Evolutionary conservation across 2,329 filamentous ascomycete species (phyloP).

Genomic region (Nectriaceae sp.): DNA sequence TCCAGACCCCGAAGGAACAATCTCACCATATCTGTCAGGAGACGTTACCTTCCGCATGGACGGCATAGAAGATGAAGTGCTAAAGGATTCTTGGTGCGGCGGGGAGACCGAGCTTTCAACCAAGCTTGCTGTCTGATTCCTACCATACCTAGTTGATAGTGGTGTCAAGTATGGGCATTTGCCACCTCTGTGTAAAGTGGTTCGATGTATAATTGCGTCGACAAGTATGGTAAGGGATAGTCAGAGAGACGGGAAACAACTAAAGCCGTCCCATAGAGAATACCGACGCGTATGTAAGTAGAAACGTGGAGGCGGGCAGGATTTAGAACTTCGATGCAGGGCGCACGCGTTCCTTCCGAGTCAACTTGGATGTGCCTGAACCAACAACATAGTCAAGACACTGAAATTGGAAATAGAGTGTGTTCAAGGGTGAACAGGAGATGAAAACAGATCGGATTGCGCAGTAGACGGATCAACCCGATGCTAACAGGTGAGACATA

Average conservation of each 20-base stretch:
- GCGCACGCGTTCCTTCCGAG: not conserved
- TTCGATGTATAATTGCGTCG: conserved; percentile 16
- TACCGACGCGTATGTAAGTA: no score
- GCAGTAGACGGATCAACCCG: not conserved
- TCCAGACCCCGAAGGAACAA: no score
- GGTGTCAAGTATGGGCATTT: conserved; percentile 11
- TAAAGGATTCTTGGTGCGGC: conserved; percentile 4
- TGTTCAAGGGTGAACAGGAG: no score
- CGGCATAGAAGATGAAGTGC: not conserved
- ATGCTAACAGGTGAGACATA: no score
- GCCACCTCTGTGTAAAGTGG: conserved; percentile 4
- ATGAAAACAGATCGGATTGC: not conserved
- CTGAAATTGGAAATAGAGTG: no score
- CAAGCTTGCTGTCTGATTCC: conserved; percentile 6
- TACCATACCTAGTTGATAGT: conserved; percentile 3
- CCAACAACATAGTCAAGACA: not conserved
- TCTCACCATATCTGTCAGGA: not conserved
- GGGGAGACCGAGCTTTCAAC: conserved; percentile 1
- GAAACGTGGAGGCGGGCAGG: no score
- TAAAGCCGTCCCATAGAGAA: no score
- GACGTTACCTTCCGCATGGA: not conserved
- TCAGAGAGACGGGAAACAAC: no score
- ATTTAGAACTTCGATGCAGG: not conserved
- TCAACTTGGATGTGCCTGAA: no score
- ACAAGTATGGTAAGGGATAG: conserved; percentile 2